Conservation (phyloP, 805 yeast genomes). For the Blastobotrys mokoenaii region DNA sequence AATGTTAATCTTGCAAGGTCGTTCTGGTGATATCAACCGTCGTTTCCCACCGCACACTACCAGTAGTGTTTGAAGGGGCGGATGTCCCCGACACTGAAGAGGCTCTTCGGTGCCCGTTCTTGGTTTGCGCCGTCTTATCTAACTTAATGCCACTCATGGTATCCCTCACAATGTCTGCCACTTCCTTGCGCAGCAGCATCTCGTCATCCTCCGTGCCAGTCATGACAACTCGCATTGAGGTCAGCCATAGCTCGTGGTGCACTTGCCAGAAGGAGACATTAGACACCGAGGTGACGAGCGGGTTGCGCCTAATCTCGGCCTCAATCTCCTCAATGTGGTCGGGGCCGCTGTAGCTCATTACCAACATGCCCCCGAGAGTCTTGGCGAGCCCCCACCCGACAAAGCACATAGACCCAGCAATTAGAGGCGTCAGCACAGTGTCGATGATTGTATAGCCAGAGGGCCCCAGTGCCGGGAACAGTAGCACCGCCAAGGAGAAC, state of each 20-base stretch:
- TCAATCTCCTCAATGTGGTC: conserved; percentile 26
- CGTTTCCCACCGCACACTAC: conserved; percentile 2
- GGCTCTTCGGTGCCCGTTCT: not conserved
- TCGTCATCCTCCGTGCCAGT: conserved; percentile 28
- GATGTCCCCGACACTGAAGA: not conserved
- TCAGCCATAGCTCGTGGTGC: conserved; percentile 35
- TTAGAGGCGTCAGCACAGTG: conserved; percentile 28
- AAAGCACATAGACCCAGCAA: conserved; percentile 33
- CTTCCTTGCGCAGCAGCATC: conserved; percentile 24
- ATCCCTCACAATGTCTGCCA: conserved; percentile 21
- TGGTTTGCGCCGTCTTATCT: not conserved
- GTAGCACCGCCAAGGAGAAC: conserved; percentile 25
- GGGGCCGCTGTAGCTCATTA: conserved; percentile 34
- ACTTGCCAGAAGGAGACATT: conserved; percentile 35
- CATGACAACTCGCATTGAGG: conserved; percentile 28
- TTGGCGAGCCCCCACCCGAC: conserved; percentile 34
- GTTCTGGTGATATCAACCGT: conserved; percentile 2
- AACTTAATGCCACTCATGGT: conserved; percentile 9
- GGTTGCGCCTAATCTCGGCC: conserved; percentile 19
- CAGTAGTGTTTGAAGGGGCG: not conserved
- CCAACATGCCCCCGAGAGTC: conserved; percentile 35
- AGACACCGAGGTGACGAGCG: conserved; percentile 24
- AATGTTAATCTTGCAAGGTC: not conserved
- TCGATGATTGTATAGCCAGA: conserved; percentile 25
- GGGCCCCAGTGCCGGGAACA: conserved; percentile 25